Conservation (phyloP, 495 filamentous ascomycete genomes). For the Cercophora scortea region DNA sequence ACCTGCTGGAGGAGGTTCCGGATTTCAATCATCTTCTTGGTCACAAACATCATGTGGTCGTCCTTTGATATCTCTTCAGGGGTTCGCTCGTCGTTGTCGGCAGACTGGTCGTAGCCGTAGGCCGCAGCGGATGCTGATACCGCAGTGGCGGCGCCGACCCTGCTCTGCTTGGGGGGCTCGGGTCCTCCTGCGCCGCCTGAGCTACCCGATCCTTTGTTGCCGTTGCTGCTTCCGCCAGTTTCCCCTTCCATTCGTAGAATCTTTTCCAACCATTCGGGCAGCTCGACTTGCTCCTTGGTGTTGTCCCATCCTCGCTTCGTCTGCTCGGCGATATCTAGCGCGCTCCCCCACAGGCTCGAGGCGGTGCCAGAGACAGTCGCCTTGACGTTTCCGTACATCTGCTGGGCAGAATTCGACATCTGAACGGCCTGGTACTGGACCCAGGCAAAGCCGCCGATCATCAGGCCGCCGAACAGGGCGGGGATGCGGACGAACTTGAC, state of each 20-base stretch:
- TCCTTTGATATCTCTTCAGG: constrained; percentile 64
- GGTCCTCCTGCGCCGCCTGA: constrained; percentile 36
- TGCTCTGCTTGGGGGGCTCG: constrained; percentile 53
- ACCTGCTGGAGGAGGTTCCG: constrained; percentile 82
- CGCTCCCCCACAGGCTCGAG: constrained; percentile 55
- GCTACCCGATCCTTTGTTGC: constrained; percentile 11
- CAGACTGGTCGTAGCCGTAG: constrained; percentile 65
- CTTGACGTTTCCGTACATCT: constrained; percentile 62
- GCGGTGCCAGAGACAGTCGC: constrained; percentile 61
- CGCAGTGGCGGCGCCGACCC: constrained; percentile 47
- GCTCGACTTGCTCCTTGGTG: constrained; percentile 67
- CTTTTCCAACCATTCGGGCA: constrained; percentile 82
- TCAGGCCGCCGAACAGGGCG: constrained; percentile 82
- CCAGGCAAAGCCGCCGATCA: constrained; percentile 81
- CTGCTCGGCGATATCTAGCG: constrained; percentile 67
- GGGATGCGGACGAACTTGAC: constrained; percentile 81
- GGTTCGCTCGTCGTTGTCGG: constrained; percentile 60
- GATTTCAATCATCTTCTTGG: constrained; percentile 99
- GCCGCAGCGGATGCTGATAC: constrained; percentile 60
- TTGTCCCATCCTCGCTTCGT: constrained; percentile 73
- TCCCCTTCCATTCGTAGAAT: constrained; percentile 55
- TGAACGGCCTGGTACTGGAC: constrained; percentile 93
- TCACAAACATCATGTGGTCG: constrained; percentile 99
- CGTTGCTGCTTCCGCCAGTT: constrained; percentile 25
- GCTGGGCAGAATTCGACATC: constrained; percentile 82